phyloP scores from a whole-genome alignment of 495 filamentous ascomycete genomes.

The Penicillium malachiteum region DNA sequence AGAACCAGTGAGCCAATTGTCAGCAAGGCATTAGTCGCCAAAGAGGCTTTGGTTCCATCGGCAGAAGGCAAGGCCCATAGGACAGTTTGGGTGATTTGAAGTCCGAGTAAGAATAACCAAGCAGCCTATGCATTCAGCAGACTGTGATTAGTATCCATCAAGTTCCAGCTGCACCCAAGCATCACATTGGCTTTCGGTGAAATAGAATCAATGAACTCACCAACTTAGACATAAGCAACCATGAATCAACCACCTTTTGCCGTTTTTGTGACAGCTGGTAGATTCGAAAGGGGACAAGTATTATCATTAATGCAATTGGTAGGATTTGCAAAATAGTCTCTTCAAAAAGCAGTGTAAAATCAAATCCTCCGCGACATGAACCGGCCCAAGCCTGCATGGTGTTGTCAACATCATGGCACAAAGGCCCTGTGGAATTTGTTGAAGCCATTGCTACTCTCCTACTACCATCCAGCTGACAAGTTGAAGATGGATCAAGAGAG shows the following conservation, averaged over 20 bases:
- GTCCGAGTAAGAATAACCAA: constrained; percentile 38
- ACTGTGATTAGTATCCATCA: no score
- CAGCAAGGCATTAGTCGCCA: constrained; percentile 47
- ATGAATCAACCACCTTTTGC: constrained; percentile 45
- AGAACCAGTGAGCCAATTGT: constrained; percentile 43
- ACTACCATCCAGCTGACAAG: constrained; percentile 18
- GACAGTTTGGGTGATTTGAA: constrained; percentile 48
- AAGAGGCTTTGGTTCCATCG: constrained; percentile 36
- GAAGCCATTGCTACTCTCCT: constrained; percentile 32
- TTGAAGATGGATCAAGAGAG: constrained; percentile 8
- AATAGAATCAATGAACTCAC: constrained; percentile 24
- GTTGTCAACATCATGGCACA: constrained; percentile 41
- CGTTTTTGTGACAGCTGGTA: constrained; percentile 42
- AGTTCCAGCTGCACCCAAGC: no score
- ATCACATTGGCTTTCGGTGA: background rate
- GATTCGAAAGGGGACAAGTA: constrained; percentile 46
- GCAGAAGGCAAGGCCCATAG: constrained; percentile 45
- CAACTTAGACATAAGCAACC: constrained; percentile 41
- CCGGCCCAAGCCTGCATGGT: constrained; percentile 42
- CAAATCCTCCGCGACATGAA: constrained; percentile 52
- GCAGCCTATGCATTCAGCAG: no score
- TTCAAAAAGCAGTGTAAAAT: constrained; percentile 63
- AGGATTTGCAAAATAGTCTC: constrained; percentile 53
- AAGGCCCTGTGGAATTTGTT: constrained; percentile 18
- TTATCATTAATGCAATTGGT: constrained; percentile 48